These are phyloP conservation scores for Barnettozyma siamensis DNA, from an alignment of 805 yeast species.

Conservation along the genomic window DNA sequence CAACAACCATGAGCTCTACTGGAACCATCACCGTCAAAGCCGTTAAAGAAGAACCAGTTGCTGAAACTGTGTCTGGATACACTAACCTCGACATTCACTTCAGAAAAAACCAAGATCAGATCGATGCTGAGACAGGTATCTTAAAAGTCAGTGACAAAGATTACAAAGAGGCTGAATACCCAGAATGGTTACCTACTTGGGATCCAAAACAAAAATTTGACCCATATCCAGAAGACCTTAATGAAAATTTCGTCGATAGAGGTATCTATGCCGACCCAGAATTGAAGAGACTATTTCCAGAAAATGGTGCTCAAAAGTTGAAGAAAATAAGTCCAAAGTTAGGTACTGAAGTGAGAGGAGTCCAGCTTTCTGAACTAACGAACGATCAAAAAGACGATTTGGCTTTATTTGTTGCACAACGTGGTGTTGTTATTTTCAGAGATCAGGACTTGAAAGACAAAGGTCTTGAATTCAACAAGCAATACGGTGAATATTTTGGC, in stretches of 20 bases:
- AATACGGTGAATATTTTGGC: slow-evolving; percentile 62
- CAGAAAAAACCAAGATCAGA: slow-evolving; percentile 44
- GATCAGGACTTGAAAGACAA: slow-evolving; percentile 58
- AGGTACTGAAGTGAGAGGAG: slow-evolving; percentile 56
- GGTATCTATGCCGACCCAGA: slow-evolving; percentile 61
- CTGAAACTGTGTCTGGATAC: slow-evolving; percentile 11
- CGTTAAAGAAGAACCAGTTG: slow-evolving; percentile 1
- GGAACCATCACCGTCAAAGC: slow-evolving; percentile 13
- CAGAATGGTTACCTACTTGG: slow-evolving; percentile 66
- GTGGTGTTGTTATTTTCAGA: slow-evolving; percentile 63
- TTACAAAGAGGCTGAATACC: slow-evolving; percentile 33
- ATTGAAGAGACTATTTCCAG: slow-evolving; percentile 45
- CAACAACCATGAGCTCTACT: slow-evolving; percentile 8
- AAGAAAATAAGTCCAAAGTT: slow-evolving; percentile 59
- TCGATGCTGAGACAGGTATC: slow-evolving; percentile 40
- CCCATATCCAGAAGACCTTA: slow-evolving; percentile 47
- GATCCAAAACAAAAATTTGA: slow-evolving; percentile 50
- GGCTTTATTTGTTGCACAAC: slow-evolving; percentile 60
- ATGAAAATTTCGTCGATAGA: slow-evolving; percentile 44
- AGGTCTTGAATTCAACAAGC: slow-evolving; percentile 40
- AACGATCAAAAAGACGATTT: slow-evolving; percentile 59
- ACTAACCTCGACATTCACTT: slow-evolving; percentile 38
- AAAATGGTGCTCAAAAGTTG: slow-evolving; percentile 21
- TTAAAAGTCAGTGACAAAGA: slow-evolving; percentile 38
- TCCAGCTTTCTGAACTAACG: slow-evolving; percentile 52